phyloP scores from a whole-genome alignment of 2,329 filamentous ascomycete species.

The Chaetomium sp. region DNA sequence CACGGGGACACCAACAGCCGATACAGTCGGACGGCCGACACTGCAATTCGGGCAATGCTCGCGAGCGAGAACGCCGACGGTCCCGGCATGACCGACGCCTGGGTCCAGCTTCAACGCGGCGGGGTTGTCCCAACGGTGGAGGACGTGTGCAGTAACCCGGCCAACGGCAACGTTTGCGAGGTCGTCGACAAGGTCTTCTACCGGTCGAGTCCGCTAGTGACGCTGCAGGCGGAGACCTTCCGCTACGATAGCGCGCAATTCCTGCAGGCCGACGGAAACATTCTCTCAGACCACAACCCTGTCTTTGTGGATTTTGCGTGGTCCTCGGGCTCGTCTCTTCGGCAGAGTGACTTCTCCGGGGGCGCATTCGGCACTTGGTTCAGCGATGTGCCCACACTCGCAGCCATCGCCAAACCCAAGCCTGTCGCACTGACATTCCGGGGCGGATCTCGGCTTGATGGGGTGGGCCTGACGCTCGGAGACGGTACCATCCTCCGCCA shows the following conservation, averaged over 20 bases:
- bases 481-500: conserved; percentile 54
- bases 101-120: conserved; percentile 57
- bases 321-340: conserved; percentile 43
- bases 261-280: conserved; percentile 56
- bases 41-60: conserved; percentile 50
- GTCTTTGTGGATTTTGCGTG: conserved; percentile 58
- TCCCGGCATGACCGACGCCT: conserved; percentile 56
- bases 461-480: conserved; percentile 50
- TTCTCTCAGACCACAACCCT: conserved; percentile 67
- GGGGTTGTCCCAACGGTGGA: conserved; percentile 51
- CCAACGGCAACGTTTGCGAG: conserved; percentile 57
- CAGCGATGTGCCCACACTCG: conserved; percentile 52
- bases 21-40: conserved; percentile 60
- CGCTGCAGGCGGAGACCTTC: conserved; percentile 52
- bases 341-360: conserved; percentile 51
- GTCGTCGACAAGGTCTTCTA: conserved; percentile 69
- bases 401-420: conserved; percentile 40
- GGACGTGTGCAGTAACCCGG: conserved; percentile 59
- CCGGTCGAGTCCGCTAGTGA: conserved; percentile 52
- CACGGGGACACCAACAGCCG: conserved; percentile 68
- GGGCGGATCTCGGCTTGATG: conserved; percentile 54
- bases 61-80: conserved; percentile 45
- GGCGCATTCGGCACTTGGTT: conserved; percentile 57
- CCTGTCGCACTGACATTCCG: conserved; percentile 48
- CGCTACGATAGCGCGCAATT: conserved; percentile 60